Evolutionary conservation across 345 rosid species (phyloP).

Genomic region (Physaria fendleri): DNA sequence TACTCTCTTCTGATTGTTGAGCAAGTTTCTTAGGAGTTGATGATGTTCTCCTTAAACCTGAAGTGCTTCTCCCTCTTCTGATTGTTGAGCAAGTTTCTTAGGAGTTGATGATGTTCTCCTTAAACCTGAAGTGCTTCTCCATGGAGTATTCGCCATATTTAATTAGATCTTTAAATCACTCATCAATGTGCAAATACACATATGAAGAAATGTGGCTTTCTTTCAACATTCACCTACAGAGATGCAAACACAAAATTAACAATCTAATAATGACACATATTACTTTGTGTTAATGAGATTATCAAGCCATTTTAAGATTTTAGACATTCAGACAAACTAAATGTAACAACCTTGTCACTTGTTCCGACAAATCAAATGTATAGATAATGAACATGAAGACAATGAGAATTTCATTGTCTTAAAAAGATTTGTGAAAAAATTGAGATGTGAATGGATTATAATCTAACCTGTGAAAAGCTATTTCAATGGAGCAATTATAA

Average conservation of each 20-base stretch:
- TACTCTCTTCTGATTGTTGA: slow-evolving; percentile 19
- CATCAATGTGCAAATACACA: slow-evolving; percentile 15
- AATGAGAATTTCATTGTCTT: neutral
- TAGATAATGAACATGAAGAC: neutral
- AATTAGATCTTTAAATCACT: neutral
- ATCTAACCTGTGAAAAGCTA: neutral
- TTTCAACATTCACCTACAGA: no score
- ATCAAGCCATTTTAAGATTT: neutral
- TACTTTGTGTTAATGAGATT: neutral
- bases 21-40: slow-evolving; percentile 29
- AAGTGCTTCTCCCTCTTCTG: slow-evolving; percentile 26
- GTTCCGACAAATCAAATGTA: neutral
- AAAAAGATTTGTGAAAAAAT: no score
- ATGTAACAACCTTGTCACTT: neutral
- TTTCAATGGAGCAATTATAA: neutral
- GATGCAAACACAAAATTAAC: no score
- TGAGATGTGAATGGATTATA: no score
- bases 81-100: slow-evolving; percentile 28
- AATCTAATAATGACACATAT: neutral
- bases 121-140: slow-evolving; percentile 23
- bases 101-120: slow-evolving; percentile 18
- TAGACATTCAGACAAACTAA: neutral
- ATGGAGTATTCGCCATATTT: slow-evolving; percentile 13
- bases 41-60: slow-evolving; percentile 4
- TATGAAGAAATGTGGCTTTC: no score